Evolutionary conservation across 176 grass and related monocot species (phyloP).

Genomic region (Thalia dealbata): DNA sequence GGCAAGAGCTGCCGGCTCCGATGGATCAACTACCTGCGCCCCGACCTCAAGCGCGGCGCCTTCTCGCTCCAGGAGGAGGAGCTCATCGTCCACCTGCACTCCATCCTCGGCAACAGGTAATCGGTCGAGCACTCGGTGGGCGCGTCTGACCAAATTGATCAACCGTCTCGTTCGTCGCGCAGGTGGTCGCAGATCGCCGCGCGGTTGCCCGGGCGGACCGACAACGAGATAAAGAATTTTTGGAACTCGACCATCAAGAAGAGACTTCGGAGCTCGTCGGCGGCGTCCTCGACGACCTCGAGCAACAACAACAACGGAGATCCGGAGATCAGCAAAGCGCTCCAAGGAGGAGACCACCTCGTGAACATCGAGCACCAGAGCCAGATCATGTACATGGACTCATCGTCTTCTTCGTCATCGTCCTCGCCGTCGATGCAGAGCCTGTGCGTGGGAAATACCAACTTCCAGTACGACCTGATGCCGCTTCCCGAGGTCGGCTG

Average conservation of each 20-base stretch:
- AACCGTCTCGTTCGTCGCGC: background rate
- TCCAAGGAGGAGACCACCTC: background rate
- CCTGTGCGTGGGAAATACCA: background rate
- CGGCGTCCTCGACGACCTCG: conserved; percentile 25
- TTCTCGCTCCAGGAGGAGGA: conserved; percentile 93
- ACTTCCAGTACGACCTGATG: conserved; percentile 42
- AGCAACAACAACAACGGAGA: conserved; percentile 23
- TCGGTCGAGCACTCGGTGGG: background rate
- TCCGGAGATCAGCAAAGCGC: conserved; percentile 34
- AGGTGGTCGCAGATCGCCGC: conserved; percentile 96
- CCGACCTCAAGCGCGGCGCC: conserved; percentile 89
- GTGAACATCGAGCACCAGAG: conserved; percentile 27
- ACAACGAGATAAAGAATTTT: conserved; percentile 99
- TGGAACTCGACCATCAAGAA: conserved; percentile 99
- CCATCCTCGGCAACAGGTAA: conserved; percentile 93
- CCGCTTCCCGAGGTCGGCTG: conserved; percentile 44
- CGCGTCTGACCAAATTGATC: too few relatives aligned
- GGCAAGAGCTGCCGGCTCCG: conserved; percentile 97
- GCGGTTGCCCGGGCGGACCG: conserved; percentile 73
- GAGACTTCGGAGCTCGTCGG: conserved; percentile 41
- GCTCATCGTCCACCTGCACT: conserved; percentile 79
- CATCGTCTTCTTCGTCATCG: conserved; percentile 32
- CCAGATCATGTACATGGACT: conserved; percentile 44
- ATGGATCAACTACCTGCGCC: conserved; percentile 96
- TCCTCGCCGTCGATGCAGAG: conserved; percentile 49